Percentiles rank a stretch among this genome's conserved stretches.
These are phyloP conservation scores for Ammopiptanthus mongolicus DNA, from an alignment of 306 rosid genomes.

Conservation along the genomic window DNA sequence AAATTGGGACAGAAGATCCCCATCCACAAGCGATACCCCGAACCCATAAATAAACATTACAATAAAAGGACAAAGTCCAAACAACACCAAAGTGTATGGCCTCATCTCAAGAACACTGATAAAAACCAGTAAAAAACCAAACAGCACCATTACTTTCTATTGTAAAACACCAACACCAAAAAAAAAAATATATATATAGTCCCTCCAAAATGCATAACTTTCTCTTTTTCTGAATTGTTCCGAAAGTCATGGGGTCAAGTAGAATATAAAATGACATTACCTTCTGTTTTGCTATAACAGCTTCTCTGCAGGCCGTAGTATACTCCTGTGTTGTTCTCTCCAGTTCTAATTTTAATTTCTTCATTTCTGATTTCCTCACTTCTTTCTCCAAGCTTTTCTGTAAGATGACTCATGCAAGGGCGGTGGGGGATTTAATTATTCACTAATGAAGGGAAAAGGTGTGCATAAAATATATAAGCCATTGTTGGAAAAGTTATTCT, in stretches of 20 bases:
- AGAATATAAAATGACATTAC: constrained; percentile 25
- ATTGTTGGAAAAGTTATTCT: not conserved
- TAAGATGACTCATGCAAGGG: constrained; percentile 3
- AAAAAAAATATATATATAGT: too few relatives aligned
- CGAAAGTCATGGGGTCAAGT: not conserved
- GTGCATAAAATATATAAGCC: not conserved
- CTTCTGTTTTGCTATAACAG: constrained; percentile 32
- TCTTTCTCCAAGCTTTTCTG: constrained; percentile 43
- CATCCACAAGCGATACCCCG: too few relatives aligned
- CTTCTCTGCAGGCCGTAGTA: constrained; percentile 39
- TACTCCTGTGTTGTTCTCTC: constrained; percentile 36
- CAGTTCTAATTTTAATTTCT: constrained; percentile 31
- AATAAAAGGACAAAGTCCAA: too few relatives aligned
- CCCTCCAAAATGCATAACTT: too few relatives aligned
- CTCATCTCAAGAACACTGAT: too few relatives aligned
- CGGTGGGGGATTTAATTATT: not conserved
- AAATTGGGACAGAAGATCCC: too few relatives aligned
- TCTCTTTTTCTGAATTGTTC: not conserved
- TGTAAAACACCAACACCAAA: too few relatives aligned
- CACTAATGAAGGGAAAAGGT: not conserved
- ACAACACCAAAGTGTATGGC: too few relatives aligned
- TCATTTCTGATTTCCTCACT: constrained; percentile 31
- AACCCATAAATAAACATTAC: too few relatives aligned
- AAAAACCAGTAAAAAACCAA: too few relatives aligned
- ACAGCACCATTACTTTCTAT: too few relatives aligned